Percentiles rank a stretch among this genome's conserved stretches.
phyloP scores from a whole-genome alignment of 2,329 filamentous ascomycete genomes.

The Scytalidium lignicola region DNA sequence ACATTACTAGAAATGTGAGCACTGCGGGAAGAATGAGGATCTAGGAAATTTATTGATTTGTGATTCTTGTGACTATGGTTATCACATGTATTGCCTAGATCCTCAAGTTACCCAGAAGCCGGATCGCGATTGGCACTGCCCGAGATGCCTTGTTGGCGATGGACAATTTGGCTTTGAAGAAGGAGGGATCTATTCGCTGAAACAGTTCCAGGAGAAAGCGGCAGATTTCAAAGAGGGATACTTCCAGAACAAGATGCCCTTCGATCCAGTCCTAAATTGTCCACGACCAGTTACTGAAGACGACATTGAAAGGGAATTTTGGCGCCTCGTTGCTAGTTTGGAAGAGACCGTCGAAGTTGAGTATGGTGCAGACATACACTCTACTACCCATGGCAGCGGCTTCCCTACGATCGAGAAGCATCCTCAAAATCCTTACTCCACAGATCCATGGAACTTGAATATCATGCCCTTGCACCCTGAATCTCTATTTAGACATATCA shows the following conservation, averaged over 20 bases:
- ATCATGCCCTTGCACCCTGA: constrained; percentile 85
- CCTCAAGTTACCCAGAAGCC: constrained; percentile 74
- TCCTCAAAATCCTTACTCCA: constrained; percentile 79
- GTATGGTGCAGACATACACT: constrained; percentile 97
- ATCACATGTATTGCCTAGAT: constrained; percentile 83
- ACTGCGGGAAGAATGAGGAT: constrained; percentile 76
- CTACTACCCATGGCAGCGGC: constrained; percentile 93
- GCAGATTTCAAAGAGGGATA: constrained; percentile 93
- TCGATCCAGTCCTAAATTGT: constrained; percentile 77
- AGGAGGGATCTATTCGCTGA: constrained; percentile 89
- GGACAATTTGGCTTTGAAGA: constrained; percentile 98
- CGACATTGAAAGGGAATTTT: constrained; percentile 94
- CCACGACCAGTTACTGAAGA: constrained; percentile 83
- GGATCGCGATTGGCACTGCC: constrained; percentile 91
- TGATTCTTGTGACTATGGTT: constrained; percentile 87
- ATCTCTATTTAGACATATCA: constrained; percentile 93
- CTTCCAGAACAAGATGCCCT: constrained; percentile 85
- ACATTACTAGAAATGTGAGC: constrained; percentile 67
- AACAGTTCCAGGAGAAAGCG: constrained; percentile 93
- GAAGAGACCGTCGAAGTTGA: constrained; percentile 97
- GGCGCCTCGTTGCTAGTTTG: constrained; percentile 87
- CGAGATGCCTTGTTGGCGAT: constrained; percentile 89
- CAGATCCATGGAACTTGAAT: constrained; percentile 94
- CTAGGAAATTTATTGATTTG: constrained; percentile 68
- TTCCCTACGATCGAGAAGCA: constrained; percentile 93